Evolutionary conservation across 2,329 filamentous ascomycete genomes (phyloP), one percentile per base, ranked within the genome.

Genomic region (Drechslerella coelobrocha): DNA sequence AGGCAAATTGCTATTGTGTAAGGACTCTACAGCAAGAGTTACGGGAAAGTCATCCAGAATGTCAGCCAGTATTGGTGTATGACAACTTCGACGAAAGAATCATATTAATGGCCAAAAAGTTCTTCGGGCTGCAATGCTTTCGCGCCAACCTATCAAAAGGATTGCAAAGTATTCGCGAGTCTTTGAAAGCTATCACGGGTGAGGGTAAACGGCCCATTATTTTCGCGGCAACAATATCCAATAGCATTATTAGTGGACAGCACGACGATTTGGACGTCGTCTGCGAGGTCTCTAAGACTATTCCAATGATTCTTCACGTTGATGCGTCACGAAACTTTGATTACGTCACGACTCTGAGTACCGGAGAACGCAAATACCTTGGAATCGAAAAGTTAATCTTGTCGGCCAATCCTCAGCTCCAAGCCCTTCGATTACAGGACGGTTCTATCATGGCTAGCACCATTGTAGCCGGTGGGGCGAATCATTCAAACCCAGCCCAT

Each of bases 1-100:
- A 68, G 14, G 63, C 56, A 1, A 68, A 68, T 31, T 68, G 63
- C n/a, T 68, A 56, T 21, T 68, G 63, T 24, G 51, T 68, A 17
- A 61, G 63, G 52, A 50, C 63, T 7, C 9, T 68, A 10, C 63
- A 61, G 10, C 50, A 56, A 50, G 63, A 68, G n/a, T 27, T 68
- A 8, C 50, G 63, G 14, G 43, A 61, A n/a, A 34, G 3, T 19
- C 27, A 23, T 21, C 56, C 56, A 8, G 26, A 21, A 43, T 26
- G 12, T n/a, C 1, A 14, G 4, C 54, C 54, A 2, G 14, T 60
- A 1, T 41, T 68, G 2, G 62, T 60, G 24, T 68, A 68, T 19
- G 62, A 68, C 23, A 54, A 60, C 39, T 55, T 68, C 14, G 55
- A 68, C 7, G 6, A 12, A 2, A 31, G 26, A 3, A 55, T 60